A percentile compares a stretch with the other conserved stretches of the same genome.
These are phyloP conservation scores for Geosmithia putterillii DNA, from an alignment of 2,329 filamentous ascomycete species.

Conservation along the genomic window DNA sequence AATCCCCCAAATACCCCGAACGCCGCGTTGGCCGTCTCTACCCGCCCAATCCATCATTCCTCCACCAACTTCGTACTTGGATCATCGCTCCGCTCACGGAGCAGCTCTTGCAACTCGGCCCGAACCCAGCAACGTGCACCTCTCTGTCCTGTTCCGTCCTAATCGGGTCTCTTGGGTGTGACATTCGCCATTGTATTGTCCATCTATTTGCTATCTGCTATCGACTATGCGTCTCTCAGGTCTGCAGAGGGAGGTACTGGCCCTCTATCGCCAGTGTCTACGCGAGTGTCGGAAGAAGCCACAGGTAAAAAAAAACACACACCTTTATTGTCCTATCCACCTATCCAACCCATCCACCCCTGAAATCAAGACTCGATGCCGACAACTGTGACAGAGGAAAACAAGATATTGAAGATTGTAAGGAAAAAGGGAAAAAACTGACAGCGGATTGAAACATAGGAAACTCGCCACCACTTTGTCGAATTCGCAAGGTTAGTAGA, in stretches of 20 bases:
- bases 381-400: too few species aligned
- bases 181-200: too few species aligned
- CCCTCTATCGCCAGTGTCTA: slow-evolving; percentile 77
- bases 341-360: too few species aligned
- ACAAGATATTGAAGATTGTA: not conserved
- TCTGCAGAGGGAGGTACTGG: slow-evolving; percentile 78
- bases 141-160: not conserved
- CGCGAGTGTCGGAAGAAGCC: slow-evolving; percentile 75
- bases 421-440: not conserved
- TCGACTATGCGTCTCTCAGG: slow-evolving; percentile 51
- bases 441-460: slow-evolving; percentile 20
- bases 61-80: not conserved
- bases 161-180: too few species aligned
- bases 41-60: not conserved
- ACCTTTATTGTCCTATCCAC: not conserved
- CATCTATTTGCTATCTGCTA: not conserved
- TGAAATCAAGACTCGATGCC: not conserved
- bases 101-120: too few species aligned
- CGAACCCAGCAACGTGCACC: not conserved
- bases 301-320: slow-evolving; percentile 29
- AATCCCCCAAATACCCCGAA: too few species aligned
- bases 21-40: not conserved
- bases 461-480: slow-evolving; percentile 47
- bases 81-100: not conserved
- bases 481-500: slow-evolving; percentile 53